Percentiles rank a stretch among this genome's conserved stretches.
Evolutionary conservation across 2,329 filamentous ascomycete genomes (phyloP).

Genomic region (Fusarium equiseti): DNA sequence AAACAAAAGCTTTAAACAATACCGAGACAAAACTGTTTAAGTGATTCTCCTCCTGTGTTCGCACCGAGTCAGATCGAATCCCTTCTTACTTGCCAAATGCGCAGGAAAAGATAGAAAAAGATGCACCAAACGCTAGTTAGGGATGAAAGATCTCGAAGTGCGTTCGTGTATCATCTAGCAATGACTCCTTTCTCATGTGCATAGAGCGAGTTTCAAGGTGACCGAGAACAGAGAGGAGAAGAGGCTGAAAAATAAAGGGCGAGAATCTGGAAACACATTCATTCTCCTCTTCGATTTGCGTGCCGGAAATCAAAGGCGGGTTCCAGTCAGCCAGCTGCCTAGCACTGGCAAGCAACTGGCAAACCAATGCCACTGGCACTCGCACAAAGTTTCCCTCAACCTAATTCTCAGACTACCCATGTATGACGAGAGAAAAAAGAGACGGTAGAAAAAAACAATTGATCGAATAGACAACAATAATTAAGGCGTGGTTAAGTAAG

Average conservation of each 20-base stretch:
- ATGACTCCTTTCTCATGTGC: background rate
- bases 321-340: slow-evolving; percentile 3
- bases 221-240: background rate
- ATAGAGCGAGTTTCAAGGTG: background rate
- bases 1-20: slow-evolving; percentile 12
- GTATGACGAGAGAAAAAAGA: background rate
- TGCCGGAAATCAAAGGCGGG: background rate
- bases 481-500: background rate
- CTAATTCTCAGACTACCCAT: background rate
- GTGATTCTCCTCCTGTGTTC: slow-evolving; percentile 11
- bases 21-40: slow-evolving; percentile 5
- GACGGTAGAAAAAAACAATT: background rate
- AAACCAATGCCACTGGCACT: background rate
- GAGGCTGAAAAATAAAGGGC: background rate
- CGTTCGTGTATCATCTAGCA: background rate
- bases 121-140: background rate
- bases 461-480: background rate
- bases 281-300: slow-evolving; percentile 1
- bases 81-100: slow-evolving; percentile 28
- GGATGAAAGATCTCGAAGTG: slow-evolving; percentile 5
- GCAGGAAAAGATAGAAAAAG: background rate
- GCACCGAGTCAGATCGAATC: background rate
- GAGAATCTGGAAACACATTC: background rate
- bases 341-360: slow-evolving; percentile 20
- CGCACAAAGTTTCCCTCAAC: background rate